Conservation (phyloP, 2,329 filamentous ascomycete genomes). For the Diplodia corticola region DNA sequence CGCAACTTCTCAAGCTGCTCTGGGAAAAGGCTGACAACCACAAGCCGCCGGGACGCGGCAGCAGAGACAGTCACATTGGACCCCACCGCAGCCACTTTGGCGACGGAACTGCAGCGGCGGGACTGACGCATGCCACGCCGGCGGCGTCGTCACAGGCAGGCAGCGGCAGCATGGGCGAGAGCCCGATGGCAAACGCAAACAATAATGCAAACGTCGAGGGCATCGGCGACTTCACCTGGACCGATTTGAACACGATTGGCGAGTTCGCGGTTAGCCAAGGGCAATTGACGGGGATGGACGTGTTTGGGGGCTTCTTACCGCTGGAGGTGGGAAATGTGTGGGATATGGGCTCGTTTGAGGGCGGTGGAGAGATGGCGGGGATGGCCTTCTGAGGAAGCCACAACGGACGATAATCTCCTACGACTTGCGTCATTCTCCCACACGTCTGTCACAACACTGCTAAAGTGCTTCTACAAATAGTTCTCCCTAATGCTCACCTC, state of each 20-base stretch:
- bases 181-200: constrained; percentile 7
- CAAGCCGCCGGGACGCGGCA: constrained; percentile 9
- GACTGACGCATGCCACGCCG: constrained; percentile 29
- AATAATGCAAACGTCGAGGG: constrained; percentile 43
- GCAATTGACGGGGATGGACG: constrained; percentile 2
- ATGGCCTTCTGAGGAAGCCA: constrained; percentile 11
- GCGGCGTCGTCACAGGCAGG: constrained; percentile 28
- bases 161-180: constrained; percentile 17
- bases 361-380: constrained; percentile 17
- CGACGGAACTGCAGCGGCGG: constrained; percentile 27
- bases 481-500: no score
- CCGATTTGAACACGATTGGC: constrained; percentile 49
- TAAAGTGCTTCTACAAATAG: no score
- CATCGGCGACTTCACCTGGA: constrained; percentile 54
- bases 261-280: constrained; percentile 50
- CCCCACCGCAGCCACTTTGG: constrained; percentile 25
- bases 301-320: constrained; percentile 40
- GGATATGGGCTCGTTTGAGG: constrained; percentile 23
- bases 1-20: constrained; percentile 47
- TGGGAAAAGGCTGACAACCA: constrained; percentile 46
- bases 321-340: constrained; percentile 38
- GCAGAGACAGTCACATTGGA: constrained; percentile 13
- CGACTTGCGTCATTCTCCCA: no score
- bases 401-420: not conserved
- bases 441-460: no score